Conservation (phyloP, 768 basidiomycete genomes). For the Phylloporus arenicola region DNA sequence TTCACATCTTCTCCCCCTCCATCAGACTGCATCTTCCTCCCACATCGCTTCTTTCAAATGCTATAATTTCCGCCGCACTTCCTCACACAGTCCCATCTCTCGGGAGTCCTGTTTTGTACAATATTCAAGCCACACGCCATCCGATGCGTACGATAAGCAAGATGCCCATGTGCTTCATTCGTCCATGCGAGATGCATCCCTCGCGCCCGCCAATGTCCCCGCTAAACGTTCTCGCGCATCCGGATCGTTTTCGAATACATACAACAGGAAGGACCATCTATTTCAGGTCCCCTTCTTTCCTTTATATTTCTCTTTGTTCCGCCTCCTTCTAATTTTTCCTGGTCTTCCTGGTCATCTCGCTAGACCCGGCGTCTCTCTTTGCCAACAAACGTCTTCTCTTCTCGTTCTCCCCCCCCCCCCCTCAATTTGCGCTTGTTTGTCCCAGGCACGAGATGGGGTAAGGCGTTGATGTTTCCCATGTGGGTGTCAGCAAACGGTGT, state of each 20-base stretch:
- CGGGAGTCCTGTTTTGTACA: constrained; percentile 9
- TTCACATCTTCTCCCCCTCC: constrained; percentile 8
- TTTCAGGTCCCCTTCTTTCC: background rate
- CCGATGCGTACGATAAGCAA: constrained; percentile 3
- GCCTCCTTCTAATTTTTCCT: background rate
- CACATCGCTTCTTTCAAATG: constrained; percentile 15
- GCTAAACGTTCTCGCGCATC: background rate
- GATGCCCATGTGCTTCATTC: background rate
- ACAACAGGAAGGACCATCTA: background rate
- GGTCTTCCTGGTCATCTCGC: background rate
- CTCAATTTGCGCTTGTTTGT: background rate
- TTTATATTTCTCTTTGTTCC: background rate
- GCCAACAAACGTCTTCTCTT: background rate
- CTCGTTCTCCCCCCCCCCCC: background rate
- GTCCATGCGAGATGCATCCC: background rate
- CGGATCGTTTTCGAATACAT: background rate
- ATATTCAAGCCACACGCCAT: constrained; percentile 1
- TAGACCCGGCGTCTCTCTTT: constrained; percentile 3
- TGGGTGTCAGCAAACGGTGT: background rate
- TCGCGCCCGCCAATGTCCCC: background rate
- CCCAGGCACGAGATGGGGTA: background rate
- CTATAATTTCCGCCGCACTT: constrained; percentile 18
- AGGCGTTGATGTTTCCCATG: background rate
- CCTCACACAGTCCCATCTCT: constrained; percentile 4
- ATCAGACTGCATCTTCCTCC: constrained; percentile 20